Conservation (phyloP, 805 yeast genomes). For the Groenewaldozyma salmanticensis region DNA sequence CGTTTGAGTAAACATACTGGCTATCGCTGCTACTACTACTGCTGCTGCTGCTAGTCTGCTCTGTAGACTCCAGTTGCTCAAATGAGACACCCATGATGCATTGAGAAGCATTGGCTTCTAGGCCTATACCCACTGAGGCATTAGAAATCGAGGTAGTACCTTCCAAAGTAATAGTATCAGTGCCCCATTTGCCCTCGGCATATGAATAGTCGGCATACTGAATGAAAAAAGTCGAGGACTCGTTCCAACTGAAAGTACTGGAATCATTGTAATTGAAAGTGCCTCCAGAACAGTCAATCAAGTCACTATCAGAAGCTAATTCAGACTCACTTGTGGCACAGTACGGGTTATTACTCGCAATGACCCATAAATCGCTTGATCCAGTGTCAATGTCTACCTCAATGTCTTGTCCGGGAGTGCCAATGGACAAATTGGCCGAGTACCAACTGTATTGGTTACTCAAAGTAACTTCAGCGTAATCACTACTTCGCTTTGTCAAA, state of each 20-base stretch:
- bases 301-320: conserved; percentile 1
- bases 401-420: conserved; percentile 47
- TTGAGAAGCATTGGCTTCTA: conserved; percentile 45
- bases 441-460: conserved; percentile 24
- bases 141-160: conserved; percentile 35
- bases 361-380: conserved; percentile 59
- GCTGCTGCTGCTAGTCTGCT: neutral
- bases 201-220: conserved; percentile 35
- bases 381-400: conserved; percentile 58
- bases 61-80: conserved; percentile 11
- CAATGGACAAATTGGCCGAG: conserved; percentile 31
- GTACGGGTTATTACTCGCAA: conserved; percentile 34
- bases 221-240: conserved; percentile 18
- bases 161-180: conserved; percentile 49
- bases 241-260: conserved; percentile 18
- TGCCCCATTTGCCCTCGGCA: conserved; percentile 51
- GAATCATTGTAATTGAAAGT: conserved; percentile 25
- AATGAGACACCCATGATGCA: conserved; percentile 15
- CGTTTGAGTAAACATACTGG: conserved; percentile 42
- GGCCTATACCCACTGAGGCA: conserved; percentile 68
- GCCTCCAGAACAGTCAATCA: conserved; percentile 21
- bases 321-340: conserved; percentile 27
- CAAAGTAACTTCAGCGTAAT: conserved; percentile 15
- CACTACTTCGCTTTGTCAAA: conserved; percentile 3
- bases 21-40: conserved; percentile 4